A percentile compares a stretch with the other conserved stretches of the same genome.
These are phyloP conservation scores for Sphagnum fallax DNA, from an alignment of 228 moss, liverwort and hornwort genomes.

Conservation along the genomic window DNA sequence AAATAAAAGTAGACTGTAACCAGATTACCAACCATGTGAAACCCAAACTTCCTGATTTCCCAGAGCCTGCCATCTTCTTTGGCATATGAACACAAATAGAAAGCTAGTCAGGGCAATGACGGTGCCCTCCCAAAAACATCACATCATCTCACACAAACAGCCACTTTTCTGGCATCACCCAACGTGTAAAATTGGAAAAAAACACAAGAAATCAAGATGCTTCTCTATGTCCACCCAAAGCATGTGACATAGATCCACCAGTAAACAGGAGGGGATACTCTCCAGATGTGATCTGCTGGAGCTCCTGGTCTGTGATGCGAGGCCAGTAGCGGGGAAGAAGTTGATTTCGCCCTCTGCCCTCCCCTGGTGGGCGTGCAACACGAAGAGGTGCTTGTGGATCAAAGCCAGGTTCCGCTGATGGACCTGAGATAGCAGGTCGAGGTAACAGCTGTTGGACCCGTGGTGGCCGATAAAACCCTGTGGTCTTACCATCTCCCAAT, in stretches of 20 bases:
- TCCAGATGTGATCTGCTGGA: slow-evolving; percentile 97
- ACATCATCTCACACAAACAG: too few species aligned
- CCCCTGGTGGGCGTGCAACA: slow-evolving; percentile 95
- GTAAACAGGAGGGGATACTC: slow-evolving; percentile 61
- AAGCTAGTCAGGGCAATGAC: too few species aligned
- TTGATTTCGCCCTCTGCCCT: slow-evolving; percentile 96
- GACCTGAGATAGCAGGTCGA: slow-evolving; percentile 23
- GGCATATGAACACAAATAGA: too few species aligned
- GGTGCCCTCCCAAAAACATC: too few species aligned
- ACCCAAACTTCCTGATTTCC: background rate
- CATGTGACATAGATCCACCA: too few species aligned
- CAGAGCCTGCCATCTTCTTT: too few species aligned
- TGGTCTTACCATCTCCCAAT: slow-evolving; percentile 33
- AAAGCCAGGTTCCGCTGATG: slow-evolving; percentile 18
- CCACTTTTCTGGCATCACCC: too few species aligned
- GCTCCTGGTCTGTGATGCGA: slow-evolving; percentile 95
- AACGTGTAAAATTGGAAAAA: too few species aligned
- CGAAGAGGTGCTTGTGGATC: slow-evolving; percentile 67
- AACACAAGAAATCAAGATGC: too few species aligned
- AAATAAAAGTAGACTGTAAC: background rate
- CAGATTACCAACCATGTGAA: background rate
- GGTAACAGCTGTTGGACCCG: slow-evolving; percentile 37
- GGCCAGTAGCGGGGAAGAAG: slow-evolving; percentile 97
- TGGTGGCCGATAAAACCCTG: slow-evolving; percentile 27
- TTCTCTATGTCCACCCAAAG: too few species aligned